Base-by-base conservation (phyloP, 306 rosid genomes). In the Malus asiatica region DNA sequence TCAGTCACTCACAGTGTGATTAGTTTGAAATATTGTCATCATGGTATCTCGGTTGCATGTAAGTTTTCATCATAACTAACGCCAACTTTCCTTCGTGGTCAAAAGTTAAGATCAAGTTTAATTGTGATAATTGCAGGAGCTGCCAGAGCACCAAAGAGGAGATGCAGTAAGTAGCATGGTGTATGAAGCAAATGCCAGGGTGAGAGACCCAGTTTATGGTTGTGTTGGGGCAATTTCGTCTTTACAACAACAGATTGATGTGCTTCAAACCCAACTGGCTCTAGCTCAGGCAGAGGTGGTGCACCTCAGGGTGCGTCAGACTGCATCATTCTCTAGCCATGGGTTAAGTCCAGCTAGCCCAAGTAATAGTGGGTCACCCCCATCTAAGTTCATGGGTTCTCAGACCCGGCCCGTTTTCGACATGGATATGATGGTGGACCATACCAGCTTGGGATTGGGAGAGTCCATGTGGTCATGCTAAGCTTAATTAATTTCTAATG, bases 131-230 rank as follows among this genome's bases (percentile, higher is more conserved):
- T 48, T 74, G 61, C 85, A 93, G 98, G 98, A 90, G 77, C 74
- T 93, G 70, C 96, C 93, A 25, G 68, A 71, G 78, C 85, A 87
- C 79, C 96, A 93, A 70, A 72, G 98, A 52, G 93, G 94, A 33
- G 98, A 93, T 74, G 96, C 98, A 7, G 98, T 93, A 59, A 93
- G 94, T 27, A 90, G 96, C 84, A 90, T 93, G 86, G 98, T 93
- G 40, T 93, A 93, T 46, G 98, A 93, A 67, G 98, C 98, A 3
- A 93, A 90, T 46, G 98, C 98, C 4, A 83, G 98, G 69, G 91
- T 93, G 3, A 78, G 98, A 1, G 98, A 93, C 76, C 98, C 98
- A 2, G 96, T 93, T 32, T 93, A 93, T 38, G 98, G 98, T 11
- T 93, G 96, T 2, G 98, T 85, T 0, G 98, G 98, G 60, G 96